A percentile compares a stretch with the other conserved stretches of the same genome.
Conservation (phyloP, 1,139 yeast species). For the Suhomyces ambrosiae region DNA sequence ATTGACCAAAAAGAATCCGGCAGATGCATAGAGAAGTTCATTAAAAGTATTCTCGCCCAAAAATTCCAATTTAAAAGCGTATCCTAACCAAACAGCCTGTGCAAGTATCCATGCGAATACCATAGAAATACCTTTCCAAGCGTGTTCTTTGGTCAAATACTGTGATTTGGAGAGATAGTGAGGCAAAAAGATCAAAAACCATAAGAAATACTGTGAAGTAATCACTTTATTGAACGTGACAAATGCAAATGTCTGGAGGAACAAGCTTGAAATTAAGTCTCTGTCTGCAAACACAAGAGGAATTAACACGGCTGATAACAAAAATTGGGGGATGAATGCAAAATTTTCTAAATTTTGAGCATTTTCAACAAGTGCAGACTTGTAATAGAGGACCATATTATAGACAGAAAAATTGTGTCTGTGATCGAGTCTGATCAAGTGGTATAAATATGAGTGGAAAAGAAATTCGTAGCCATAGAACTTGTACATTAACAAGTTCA, state of each 20-base stretch:
- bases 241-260: slow-evolving; percentile 88
- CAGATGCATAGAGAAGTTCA: slow-evolving; percentile 60
- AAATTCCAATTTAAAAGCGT: slow-evolving; percentile 82
- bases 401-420: slow-evolving; percentile 93
- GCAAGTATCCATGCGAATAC: slow-evolving; percentile 63
- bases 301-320: slow-evolving; percentile 57
- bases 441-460: slow-evolving; percentile 81
- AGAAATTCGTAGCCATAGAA: slow-evolving; percentile 76
- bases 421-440: slow-evolving; percentile 81
- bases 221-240: slow-evolving; percentile 92
- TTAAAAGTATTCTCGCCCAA: slow-evolving; percentile 69
- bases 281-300: slow-evolving; percentile 59
- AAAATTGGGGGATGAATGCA: slow-evolving; percentile 85
- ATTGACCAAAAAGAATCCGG: slow-evolving; percentile 69
- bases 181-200: slow-evolving; percentile 88
- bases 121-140: slow-evolving; percentile 38
- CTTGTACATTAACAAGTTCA: slow-evolving; percentile 62
- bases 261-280: slow-evolving; percentile 64
- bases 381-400: slow-evolving; percentile 72
- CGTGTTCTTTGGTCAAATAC: slow-evolving; percentile 27
- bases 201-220: slow-evolving; percentile 90
- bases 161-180: slow-evolving; percentile 56
- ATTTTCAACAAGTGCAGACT: slow-evolving; percentile 41
- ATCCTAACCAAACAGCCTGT: slow-evolving; percentile 78
- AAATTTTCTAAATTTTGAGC: slow-evolving; percentile 37